Base-by-base conservation (phyloP, 768 basidiomycete genomes). In the Termitomyces sp. region DNA sequence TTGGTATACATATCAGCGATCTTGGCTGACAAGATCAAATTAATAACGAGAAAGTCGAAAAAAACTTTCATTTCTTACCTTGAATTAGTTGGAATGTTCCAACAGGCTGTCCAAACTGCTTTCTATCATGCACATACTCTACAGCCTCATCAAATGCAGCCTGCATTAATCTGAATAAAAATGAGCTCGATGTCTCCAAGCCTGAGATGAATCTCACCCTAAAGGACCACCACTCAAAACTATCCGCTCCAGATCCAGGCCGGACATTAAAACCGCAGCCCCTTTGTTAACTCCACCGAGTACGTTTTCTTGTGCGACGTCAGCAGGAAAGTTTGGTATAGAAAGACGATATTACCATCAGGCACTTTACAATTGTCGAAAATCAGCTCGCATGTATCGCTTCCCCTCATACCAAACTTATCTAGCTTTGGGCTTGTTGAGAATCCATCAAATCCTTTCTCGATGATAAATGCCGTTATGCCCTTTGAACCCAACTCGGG, bases 61-160 rank as follows among this genome's bases (percentile, higher is more conserved):
- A 59, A 27, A 39, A 37, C 47, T 52, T 22, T 50, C 50, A 49
- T 24, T 20, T 60, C 74, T 65, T 67, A 85, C 94, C 94, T 82
- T 97, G 95, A 91, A 98, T 97, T 56, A 97, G 68, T 71, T 97
- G 94, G 79, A 97, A 96, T 34, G 88, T 88, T 22, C 90, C 95
- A 43, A 98, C 80, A 10, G 88, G 85, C 65, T 84, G 83, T 37
- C 88, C 92, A 63, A 98, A 98, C 68, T 98, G 95, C 71, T 92
- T 85, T 61, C 95, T 81, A 55, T 94, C 87, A 67, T 98, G 95
- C n/a, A 94, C 82, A 68, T 97, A 97, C 65, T 89, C 87, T 8
- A 93, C 78, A 10, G 90, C 87, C 61, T 87, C 78, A 69, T 97
- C 94, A 65, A 96, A 94, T 5, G 95, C 92, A 8, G 92, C 87